Evolutionary conservation across 768 basidiomycete species (phyloP).

Genomic region (Pleurotus cornucopiae): DNA sequence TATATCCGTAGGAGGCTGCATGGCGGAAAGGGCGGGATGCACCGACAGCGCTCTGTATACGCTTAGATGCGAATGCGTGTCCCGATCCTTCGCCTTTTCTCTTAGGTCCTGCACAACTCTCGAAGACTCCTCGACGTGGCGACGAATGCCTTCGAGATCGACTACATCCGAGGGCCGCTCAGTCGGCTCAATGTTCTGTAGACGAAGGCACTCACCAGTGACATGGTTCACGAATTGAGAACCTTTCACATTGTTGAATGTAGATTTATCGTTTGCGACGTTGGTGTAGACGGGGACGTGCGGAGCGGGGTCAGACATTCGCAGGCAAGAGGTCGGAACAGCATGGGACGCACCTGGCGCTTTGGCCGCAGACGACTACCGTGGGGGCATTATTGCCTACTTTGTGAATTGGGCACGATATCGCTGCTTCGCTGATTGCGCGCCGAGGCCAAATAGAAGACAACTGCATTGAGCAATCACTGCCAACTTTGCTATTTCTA

Average conservation of each 20-base stretch:
- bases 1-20: conserved; percentile 15
- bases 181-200: background rate
- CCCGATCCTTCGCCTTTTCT: conserved; percentile 6
- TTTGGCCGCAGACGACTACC: too few relatives aligned
- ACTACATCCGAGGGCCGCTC: background rate
- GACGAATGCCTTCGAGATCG: background rate
- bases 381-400: too few relatives aligned
- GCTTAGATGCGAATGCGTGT: conserved; percentile 12
- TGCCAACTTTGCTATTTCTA: too few relatives aligned
- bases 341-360: too few relatives aligned
- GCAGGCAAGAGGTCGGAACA: too few relatives aligned
- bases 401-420: too few relatives aligned
- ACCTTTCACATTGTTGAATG: background rate
- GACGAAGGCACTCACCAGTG: background rate
- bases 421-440: too few relatives aligned
- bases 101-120: background rate
- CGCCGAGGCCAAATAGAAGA: too few relatives aligned
- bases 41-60: conserved; percentile 16
- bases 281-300: background rate
- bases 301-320: too few relatives aligned
- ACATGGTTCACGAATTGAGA: background rate
- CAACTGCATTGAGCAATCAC: too few relatives aligned
- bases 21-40: conserved; percentile 16
- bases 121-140: background rate
- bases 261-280: background rate